Conservation (phyloP, 352 stramenopile species). For the Globisporangium megalacanthum region DNA sequence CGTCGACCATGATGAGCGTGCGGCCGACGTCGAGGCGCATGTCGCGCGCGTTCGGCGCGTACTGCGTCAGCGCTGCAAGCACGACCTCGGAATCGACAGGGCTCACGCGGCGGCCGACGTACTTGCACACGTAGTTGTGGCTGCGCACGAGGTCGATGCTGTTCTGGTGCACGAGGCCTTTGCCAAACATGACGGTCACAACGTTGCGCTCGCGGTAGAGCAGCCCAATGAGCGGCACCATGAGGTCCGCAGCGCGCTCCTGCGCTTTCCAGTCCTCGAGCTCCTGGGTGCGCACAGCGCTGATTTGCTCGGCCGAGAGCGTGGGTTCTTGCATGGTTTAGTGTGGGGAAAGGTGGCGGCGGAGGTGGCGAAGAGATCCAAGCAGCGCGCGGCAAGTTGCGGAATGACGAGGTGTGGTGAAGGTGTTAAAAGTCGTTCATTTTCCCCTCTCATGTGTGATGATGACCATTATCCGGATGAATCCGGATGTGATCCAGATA, state of each 20-base stretch:
- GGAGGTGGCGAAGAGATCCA: not conserved
- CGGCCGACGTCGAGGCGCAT: slow-evolving; percentile 80
- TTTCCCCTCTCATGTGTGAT: too few relatives aligned
- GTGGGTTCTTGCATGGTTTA: slow-evolving; percentile 27
- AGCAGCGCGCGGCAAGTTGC: slow-evolving; percentile 17
- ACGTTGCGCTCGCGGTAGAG: slow-evolving; percentile 84
- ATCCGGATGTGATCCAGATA: too few relatives aligned
- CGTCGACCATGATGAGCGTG: slow-evolving; percentile 63
- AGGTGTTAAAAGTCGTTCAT: too few relatives aligned
- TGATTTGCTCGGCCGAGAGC: slow-evolving; percentile 44
- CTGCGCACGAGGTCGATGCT: slow-evolving; percentile 80
- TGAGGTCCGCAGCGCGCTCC: slow-evolving; percentile 77
- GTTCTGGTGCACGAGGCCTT: slow-evolving; percentile 82
- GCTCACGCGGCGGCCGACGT: slow-evolving; percentile 73
- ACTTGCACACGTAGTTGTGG: slow-evolving; percentile 82
- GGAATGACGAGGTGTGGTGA: not conserved
- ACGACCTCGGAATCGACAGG: slow-evolving; percentile 72
- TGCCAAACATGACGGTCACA: slow-evolving; percentile 79
- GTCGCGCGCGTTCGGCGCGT: slow-evolving; percentile 47
- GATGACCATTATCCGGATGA: too few relatives aligned
- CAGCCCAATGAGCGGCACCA: slow-evolving; percentile 77
- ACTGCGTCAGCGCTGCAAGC: slow-evolving; percentile 53
- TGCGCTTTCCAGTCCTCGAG: slow-evolving; percentile 74
- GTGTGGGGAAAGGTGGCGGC: not conserved
- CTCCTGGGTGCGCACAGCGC: slow-evolving; percentile 48